Percentiles rank a stretch among this genome's conserved stretches.
These are phyloP conservation scores for Botrytis paeoniae DNA, from an alignment of 2,329 filamentous ascomycete species.

Conservation along the genomic window DNA sequence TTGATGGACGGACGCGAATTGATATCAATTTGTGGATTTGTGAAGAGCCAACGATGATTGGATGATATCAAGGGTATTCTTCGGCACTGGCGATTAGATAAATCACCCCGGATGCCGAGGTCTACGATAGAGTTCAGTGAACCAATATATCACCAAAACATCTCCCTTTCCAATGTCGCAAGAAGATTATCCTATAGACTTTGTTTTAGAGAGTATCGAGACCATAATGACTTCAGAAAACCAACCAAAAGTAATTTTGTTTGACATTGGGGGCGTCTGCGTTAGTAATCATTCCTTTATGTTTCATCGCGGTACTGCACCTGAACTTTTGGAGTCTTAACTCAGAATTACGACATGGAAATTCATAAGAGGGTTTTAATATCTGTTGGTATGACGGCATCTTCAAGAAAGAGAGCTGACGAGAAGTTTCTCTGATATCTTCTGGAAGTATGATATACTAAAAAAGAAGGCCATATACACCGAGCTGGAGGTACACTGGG, in stretches of 20 bases:
- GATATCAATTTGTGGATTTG: neutral
- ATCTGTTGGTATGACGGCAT: neutral
- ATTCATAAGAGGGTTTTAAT: neutral
- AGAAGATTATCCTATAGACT: constrained; percentile 34
- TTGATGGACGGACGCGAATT: neutral
- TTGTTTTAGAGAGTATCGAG: constrained; percentile 35
- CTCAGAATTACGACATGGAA: neutral
- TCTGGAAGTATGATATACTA: too few relatives aligned
- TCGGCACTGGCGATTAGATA: neutral
- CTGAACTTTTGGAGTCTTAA: neutral
- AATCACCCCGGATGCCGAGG: constrained; percentile 5
- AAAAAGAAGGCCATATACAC: neutral
- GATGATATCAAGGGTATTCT: neutral
- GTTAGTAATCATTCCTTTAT: constrained; percentile 55
- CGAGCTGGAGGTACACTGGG: neutral
- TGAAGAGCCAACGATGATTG: neutral
- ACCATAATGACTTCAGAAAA: constrained; percentile 42
- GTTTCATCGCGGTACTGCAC: neutral
- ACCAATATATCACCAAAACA: neutral
- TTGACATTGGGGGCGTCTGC: constrained; percentile 96
- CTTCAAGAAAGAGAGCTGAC: too few relatives aligned
- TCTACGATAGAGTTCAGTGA: neutral
- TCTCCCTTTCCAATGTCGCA: constrained; percentile 31
- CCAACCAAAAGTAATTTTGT: constrained; percentile 63
- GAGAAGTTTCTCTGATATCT: neutral